Percentiles rank a stretch among this genome's conserved stretches.
Evolutionary conservation across 2,329 filamentous ascomycete genomes (phyloP).

Genomic region (Daldinia sp.): DNA sequence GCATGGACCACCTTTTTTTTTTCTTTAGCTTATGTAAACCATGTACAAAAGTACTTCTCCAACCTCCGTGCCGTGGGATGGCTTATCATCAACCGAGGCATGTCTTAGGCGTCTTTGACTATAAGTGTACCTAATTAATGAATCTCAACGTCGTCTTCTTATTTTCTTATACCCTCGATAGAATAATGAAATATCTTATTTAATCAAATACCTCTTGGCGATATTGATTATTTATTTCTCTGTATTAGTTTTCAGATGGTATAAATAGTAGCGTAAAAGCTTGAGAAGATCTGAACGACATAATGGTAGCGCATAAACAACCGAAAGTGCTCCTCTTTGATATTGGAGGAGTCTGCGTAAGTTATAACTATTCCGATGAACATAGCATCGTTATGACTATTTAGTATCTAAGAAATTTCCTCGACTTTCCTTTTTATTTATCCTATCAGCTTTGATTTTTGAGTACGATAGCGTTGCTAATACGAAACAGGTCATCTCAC

Average conservation of each 20-base stretch:
- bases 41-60: constrained; percentile 1
- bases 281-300: constrained; percentile 18
- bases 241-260: neutral
- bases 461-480: constrained; percentile 28
- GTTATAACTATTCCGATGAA: constrained; percentile 54
- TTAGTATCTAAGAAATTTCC: neutral
- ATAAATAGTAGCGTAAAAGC: neutral
- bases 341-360: constrained; percentile 95
- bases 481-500: constrained; percentile 80
- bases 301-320: constrained; percentile 60
- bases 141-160: neutral
- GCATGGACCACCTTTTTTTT: constrained; percentile 39
- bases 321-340: constrained; percentile 90
- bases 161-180: neutral
- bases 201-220: neutral
- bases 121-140: neutral
- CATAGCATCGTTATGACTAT: neutral
- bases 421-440: neutral
- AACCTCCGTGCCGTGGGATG: neutral
- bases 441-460: neutral
- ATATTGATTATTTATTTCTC: neutral
- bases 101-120: constrained; percentile 13
- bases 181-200: neutral
- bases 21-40: neutral
- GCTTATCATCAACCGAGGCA: constrained; percentile 28